Base-by-base conservation (phyloP, 345 rosid species). In the Atalantia buxifolia region DNA sequence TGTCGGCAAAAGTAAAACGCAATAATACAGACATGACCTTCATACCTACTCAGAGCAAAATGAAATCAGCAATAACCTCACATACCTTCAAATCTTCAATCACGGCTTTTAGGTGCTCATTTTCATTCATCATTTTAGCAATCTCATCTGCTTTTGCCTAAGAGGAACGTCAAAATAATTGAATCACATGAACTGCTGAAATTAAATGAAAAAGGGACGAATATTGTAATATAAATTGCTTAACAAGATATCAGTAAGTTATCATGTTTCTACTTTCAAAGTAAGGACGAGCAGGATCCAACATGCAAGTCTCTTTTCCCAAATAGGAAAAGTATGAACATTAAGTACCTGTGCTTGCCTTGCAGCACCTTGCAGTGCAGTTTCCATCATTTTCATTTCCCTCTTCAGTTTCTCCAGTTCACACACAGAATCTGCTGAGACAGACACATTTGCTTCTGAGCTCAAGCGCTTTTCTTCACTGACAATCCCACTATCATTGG, bases 71-170 rank as follows among this genome's bases (percentile, higher is more conserved):
- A 73, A 72, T 76, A 72, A 35, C 28, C 70, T 75, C 48, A 76
- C 76, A 70, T 78, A 97, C 99, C 99, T 97, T 94, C 87, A 97
- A 87, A 76, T 94, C 96, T 79, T 94, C 96, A 79, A 86, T 85
- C 60, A 87, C 86, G 76, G 79, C 80, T 89, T 93, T 97, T 78
- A 92, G 90, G 72, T 93, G 90, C 89, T 97, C 99, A 84, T 97
- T 97, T 85, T 97, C 98, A 84, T 92, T 94, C 98, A 94, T 97
- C 86, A 92, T 64, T 77, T 87, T 97, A 3, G 98, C 92, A 72
- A 97, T 97, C 85, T 94, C 99, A 90, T 97, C 99, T 81, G 99
- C 98, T 85, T 97, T 97, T 81, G 99, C 97, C 98, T 97, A 87
- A 72, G 66, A 86, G 77, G 71, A 57, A 66, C 22, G 61, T 63